A percentile compares a stretch with the other conserved stretches of the same genome.
These are phyloP conservation scores for Neocucurbitaria cava DNA, from an alignment of 2,329 filamentous ascomycete species.

Conservation along the genomic window DNA sequence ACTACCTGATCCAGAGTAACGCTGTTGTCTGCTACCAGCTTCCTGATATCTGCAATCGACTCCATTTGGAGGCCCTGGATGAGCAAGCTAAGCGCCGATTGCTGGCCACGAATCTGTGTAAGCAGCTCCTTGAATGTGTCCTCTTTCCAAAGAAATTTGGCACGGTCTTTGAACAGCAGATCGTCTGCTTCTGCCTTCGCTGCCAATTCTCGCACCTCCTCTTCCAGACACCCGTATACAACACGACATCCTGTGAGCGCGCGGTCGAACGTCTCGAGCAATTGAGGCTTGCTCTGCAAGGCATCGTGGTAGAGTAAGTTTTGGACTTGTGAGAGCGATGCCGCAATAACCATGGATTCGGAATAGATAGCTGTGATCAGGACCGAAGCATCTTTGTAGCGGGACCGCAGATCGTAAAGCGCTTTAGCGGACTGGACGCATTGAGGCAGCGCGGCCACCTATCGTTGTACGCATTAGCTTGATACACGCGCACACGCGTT, in stretches of 20 bases:
- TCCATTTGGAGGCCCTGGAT: slow-evolving; percentile 47
- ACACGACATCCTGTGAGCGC: slow-evolving; percentile 43
- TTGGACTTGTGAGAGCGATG: slow-evolving; percentile 42
- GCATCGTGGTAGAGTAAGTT: slow-evolving; percentile 35
- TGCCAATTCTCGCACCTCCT: slow-evolving; percentile 37
- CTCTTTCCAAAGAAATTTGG: slow-evolving; percentile 42
- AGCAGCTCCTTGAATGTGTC: slow-evolving; percentile 44
- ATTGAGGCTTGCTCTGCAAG: slow-evolving; percentile 36
- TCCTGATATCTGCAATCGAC: slow-evolving; percentile 41
- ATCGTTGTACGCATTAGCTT: slow-evolving; percentile 8
- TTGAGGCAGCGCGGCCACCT: slow-evolving; percentile 33
- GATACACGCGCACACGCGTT: neutral
- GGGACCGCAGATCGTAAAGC: slow-evolving; percentile 37
- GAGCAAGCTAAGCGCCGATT: slow-evolving; percentile 40
- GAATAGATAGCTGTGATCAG: slow-evolving; percentile 44
- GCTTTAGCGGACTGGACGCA: slow-evolving; percentile 40
- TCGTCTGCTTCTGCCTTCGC: slow-evolving; percentile 28
- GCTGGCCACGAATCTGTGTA: slow-evolving; percentile 44
- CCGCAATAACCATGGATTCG: slow-evolving; percentile 43
- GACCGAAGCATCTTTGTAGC: slow-evolving; percentile 39
- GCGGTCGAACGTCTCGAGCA: slow-evolving; percentile 40
- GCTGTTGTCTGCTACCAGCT: slow-evolving; percentile 38
- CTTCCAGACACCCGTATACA: slow-evolving; percentile 42
- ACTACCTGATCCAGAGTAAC: slow-evolving; percentile 34
- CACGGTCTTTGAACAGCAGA: slow-evolving; percentile 30